Base-by-base conservation (phyloP, 2,329 filamentous ascomycete species). In the Orbilia ellipsospora region DNA sequence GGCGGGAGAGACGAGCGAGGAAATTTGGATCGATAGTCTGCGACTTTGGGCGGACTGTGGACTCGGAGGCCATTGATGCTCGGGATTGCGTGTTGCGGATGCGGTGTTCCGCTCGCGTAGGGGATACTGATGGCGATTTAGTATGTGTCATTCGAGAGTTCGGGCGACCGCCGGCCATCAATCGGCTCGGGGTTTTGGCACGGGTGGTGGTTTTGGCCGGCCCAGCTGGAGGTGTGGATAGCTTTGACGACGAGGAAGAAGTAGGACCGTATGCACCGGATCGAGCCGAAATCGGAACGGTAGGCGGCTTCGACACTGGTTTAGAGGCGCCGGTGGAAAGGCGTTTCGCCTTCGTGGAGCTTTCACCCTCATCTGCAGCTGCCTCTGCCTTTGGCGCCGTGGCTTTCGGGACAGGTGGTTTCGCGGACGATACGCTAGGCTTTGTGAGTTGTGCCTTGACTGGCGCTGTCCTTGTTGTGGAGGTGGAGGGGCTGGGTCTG, bases 11-110 rank as follows among this genome's bases (percentile, higher is more conserved):
- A 4, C 73, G 64, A 4, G 73, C 73, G 26, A 76, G 73, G 55
- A 76, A 76, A 48, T 50, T 62, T 2, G 73, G 66, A 31, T 76
- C 73, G 20, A 76, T 76, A 13, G 68, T 57, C 45, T 62, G 61
- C 60, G 64, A 65, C 28, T 76, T 76, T 36, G 73, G 64, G 20
- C 73, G 73, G 48, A 76, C 51, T 8, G 73, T 76, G 18, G 73
- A 68, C 16, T 68, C 66, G 31, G 73, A 70, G 26, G 73, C 66
- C 73, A 76, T 76, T n/a, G 73, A 76, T 15, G 70, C 55, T 5
- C 70, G 63, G 13, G 72, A 59, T 40, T 68, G 63, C 12, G 48
- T 52, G 48, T 57, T 62, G n/a, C 70, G 62, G 16, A 75, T 31
- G 40, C 72, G 57, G 44, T 69, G 72, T 28, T 75, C 72, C 10